phyloP scores from a whole-genome alignment of 176 grass and related monocot species.

The Oryza coarctata region DNA sequence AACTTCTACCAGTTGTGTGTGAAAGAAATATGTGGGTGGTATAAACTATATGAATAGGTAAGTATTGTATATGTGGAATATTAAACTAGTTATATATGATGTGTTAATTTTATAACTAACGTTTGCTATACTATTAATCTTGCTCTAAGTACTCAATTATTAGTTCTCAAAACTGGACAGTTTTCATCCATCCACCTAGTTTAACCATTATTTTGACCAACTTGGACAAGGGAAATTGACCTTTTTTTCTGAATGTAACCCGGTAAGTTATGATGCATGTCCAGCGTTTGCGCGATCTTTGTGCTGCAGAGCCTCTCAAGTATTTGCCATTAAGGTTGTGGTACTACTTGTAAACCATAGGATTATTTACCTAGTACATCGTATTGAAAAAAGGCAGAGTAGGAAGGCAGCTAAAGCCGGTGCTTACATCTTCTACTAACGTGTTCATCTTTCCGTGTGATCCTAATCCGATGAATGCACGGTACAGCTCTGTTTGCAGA shows the following conservation, averaged over 20 bases:
- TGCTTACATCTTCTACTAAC: neutral
- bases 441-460: neutral
- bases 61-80: too few relatives aligned
- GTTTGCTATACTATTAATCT: too few relatives aligned
- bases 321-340: too few relatives aligned
- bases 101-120: too few relatives aligned
- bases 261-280: neutral
- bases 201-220: too few relatives aligned
- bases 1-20: too few relatives aligned
- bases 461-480: neutral
- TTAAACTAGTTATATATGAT: too few relatives aligned
- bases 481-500: slow-evolving; percentile 25
- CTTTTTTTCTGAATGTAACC: neutral
- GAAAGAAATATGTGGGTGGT: too few relatives aligned
- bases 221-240: neutral
- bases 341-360: neutral
- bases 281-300: neutral
- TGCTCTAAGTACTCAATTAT: too few relatives aligned
- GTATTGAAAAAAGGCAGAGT: neutral
- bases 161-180: too few relatives aligned
- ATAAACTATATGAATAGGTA: too few relatives aligned
- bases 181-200: too few relatives aligned
- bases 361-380: neutral
- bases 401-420: slow-evolving; percentile 23
- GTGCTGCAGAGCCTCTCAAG: neutral